These are phyloP conservation scores for Furcasterigmium sp. DNA, from an alignment of 2,329 filamentous ascomycete species.

Conservation along the genomic window DNA sequence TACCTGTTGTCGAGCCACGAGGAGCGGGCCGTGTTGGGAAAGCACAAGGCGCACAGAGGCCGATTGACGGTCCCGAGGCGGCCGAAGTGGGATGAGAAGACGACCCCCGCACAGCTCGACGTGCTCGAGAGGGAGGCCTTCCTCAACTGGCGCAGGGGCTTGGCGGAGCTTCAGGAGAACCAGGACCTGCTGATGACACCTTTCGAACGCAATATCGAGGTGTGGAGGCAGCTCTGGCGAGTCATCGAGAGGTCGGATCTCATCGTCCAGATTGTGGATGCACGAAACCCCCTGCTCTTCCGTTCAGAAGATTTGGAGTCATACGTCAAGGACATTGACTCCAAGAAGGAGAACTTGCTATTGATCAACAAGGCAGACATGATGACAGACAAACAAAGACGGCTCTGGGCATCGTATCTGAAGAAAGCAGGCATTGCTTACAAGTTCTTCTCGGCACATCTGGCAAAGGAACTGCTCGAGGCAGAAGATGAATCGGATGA, in stretches of 20 bases:
- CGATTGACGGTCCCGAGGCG: constrained; percentile 84
- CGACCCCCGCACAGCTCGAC: constrained; percentile 80
- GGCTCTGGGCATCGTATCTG: constrained; percentile 82
- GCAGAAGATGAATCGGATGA: constrained; percentile 44
- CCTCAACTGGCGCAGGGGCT: constrained; percentile 79
- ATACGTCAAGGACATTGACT: constrained; percentile 90
- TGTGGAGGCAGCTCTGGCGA: constrained; percentile 97
- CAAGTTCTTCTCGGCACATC: constrained; percentile 90
- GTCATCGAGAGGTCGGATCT: constrained; percentile 96
- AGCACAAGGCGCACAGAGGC: constrained; percentile 75
- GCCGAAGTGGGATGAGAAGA: constrained; percentile 81
- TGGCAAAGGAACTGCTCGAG: constrained; percentile 88
- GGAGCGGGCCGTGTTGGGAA: constrained; percentile 70
- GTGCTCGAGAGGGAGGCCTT: constrained; percentile 72
- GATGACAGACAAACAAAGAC: constrained; percentile 84
- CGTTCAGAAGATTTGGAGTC: constrained; percentile 87
- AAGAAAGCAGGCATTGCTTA: constrained; percentile 77
- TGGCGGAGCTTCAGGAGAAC: constrained; percentile 90
- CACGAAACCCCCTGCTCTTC: constrained; percentile 89
- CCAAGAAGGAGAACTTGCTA: constrained; percentile 82
- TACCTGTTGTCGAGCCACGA: constrained; percentile 83
- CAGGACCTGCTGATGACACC: constrained; percentile 95
- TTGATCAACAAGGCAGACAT: constrained; percentile 99
- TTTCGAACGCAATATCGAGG: constrained; percentile 94
- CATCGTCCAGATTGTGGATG: constrained; percentile 97